Conservation (phyloP, 192 early-diverging fungal genomes). For the Backusella circina region DNA sequence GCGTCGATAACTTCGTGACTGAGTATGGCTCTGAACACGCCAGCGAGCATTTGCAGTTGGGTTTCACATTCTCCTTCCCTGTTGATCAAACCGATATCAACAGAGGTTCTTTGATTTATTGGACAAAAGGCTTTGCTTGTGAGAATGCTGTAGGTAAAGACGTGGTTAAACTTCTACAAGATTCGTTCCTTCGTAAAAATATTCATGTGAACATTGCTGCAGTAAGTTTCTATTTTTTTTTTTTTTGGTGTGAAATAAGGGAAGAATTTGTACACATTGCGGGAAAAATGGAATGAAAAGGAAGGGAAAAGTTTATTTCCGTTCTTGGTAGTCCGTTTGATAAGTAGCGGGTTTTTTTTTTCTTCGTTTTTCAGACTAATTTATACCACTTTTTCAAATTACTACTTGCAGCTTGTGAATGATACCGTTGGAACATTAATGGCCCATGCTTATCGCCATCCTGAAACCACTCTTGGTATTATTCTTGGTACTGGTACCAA, state of each 20-base stretch:
- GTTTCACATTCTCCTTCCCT: slow-evolving; percentile 97
- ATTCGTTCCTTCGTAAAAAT: slow-evolving; percentile 70
- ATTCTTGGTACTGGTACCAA: slow-evolving; percentile 97
- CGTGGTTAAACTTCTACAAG: slow-evolving; percentile 79
- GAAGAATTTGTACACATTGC: neutral
- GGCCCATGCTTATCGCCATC: slow-evolving; percentile 77
- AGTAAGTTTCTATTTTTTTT: slow-evolving; percentile 19
- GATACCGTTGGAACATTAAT: slow-evolving; percentile 94
- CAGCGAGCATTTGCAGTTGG: slow-evolving; percentile 47
- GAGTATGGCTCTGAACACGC: slow-evolving; percentile 55
- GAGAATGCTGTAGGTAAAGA: slow-evolving; percentile 68
- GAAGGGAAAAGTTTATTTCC: neutral
- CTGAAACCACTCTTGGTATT: slow-evolving; percentile 78
- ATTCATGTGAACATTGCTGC: slow-evolving; percentile 64
- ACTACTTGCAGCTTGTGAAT: slow-evolving; percentile 68
- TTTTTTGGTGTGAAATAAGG: neutral
- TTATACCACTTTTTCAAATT: neutral
- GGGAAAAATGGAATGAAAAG: neutral
- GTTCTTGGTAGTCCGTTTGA: neutral
- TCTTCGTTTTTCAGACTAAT: neutral
- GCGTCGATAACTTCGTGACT: slow-evolving; percentile 70
- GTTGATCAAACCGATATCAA: slow-evolving; percentile 78
- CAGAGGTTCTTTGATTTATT: slow-evolving; percentile 62
- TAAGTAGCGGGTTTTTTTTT: neutral
- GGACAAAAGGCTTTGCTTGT: slow-evolving; percentile 90